Evolutionary conservation across 352 stramenopile species (phyloP).

Genomic region (Pythium aquatile): DNA sequence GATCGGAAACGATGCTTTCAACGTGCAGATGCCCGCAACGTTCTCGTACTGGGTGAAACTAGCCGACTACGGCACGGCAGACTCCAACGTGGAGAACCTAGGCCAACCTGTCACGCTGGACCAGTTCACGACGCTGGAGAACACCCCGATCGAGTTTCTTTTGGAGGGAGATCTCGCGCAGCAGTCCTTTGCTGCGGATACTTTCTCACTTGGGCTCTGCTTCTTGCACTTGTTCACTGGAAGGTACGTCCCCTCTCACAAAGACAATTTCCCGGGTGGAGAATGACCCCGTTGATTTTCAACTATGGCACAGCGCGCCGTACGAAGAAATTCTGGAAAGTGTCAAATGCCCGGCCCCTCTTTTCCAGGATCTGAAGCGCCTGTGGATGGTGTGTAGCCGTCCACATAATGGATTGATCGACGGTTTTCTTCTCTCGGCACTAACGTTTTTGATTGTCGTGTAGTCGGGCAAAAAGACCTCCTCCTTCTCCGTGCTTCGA

Average conservation of each 20-base stretch:
- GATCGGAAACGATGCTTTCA: conserved; percentile 55
- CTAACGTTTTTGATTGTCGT: not conserved
- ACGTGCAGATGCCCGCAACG: conserved; percentile 50
- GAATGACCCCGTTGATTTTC: not conserved
- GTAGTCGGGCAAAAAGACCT: conserved; percentile 51
- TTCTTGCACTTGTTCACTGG: conserved; percentile 97
- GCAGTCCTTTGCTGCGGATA: conserved; percentile 93
- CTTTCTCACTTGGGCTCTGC: conserved; percentile 94
- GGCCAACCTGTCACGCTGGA: conserved; percentile 91
- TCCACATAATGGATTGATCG: not conserved
- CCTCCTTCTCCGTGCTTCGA: conserved; percentile 65
- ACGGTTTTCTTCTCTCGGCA: too few species aligned
- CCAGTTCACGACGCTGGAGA: conserved; percentile 98
- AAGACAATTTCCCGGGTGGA: not conserved
- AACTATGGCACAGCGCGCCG: conserved; percentile 58
- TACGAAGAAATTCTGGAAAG: conserved; percentile 98
- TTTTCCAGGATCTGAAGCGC: conserved; percentile 81
- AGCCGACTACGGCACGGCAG: conserved; percentile 97
- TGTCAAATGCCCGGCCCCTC: conserved; percentile 86
- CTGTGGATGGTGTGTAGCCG: conserved; percentile 82
- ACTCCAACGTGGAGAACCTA: conserved; percentile 86
- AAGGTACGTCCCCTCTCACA: conserved; percentile 34
- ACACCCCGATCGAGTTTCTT: conserved; percentile 95
- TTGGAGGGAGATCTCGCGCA: conserved; percentile 89
- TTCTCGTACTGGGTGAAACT: conserved; percentile 94